Conservation (phyloP, 345 rosid species). For the Melastoma malabathricum region DNA sequence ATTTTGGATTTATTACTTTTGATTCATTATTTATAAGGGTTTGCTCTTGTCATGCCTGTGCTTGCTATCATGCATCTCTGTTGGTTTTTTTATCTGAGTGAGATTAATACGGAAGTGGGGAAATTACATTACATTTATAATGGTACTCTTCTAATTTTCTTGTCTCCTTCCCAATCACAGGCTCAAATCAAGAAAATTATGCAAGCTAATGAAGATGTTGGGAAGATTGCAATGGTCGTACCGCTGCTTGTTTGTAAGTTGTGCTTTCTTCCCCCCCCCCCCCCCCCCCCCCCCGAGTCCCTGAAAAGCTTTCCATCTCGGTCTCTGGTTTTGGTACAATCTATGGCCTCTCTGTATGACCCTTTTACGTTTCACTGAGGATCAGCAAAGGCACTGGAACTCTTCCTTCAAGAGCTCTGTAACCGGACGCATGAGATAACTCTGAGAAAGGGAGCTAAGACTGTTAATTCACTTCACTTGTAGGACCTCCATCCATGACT, state of each 20-base stretch:
- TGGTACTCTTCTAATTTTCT: too few relatives aligned
- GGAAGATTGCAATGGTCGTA: constrained; percentile 72
- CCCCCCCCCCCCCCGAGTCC: too few relatives aligned
- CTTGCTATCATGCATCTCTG: too few relatives aligned
- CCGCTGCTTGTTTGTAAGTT: constrained; percentile 70
- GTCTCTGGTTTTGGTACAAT: not conserved
- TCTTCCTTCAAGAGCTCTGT: constrained; percentile 65
- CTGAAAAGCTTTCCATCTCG: too few relatives aligned
- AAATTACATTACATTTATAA: too few relatives aligned
- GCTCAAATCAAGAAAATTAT: constrained; percentile 67
- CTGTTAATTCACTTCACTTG: constrained; percentile 48
- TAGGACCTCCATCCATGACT: constrained; percentile 6
- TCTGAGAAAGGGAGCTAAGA: constrained; percentile 40
- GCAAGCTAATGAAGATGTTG: constrained; percentile 76
- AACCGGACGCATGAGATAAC: constrained; percentile 51
- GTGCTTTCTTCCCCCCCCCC: too few relatives aligned
- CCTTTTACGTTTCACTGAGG: constrained; percentile 2
- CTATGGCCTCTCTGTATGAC: not conserved
- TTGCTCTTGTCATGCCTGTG: too few relatives aligned
- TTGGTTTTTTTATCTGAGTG: too few relatives aligned
- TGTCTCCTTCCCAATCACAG: constrained; percentile 12
- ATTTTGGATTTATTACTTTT: too few relatives aligned
- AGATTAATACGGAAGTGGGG: too few relatives aligned
- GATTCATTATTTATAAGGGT: too few relatives aligned
- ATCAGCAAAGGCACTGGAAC: constrained; percentile 67